A percentile compares a stretch with the other conserved stretches of the same genome.
Conservation (phyloP, 257 asterid species). For the Solanum etuberosum region DNA sequence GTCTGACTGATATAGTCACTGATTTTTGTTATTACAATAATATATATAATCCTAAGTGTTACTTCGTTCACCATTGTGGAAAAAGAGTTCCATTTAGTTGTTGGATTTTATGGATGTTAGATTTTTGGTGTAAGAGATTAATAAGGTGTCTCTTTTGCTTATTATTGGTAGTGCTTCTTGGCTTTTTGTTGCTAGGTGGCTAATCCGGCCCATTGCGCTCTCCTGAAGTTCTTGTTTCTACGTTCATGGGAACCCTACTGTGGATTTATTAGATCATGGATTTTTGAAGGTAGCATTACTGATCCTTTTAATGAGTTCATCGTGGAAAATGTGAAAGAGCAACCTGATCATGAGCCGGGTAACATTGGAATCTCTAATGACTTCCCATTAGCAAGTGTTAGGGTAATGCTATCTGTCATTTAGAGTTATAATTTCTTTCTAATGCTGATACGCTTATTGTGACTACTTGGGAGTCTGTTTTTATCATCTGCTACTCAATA, state of each 20-base stretch:
- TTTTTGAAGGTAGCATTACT: conserved; percentile 64
- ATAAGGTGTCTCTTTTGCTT: not conserved
- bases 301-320: conserved; percentile 81
- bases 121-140: not conserved
- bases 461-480: conserved; percentile 9
- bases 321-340: conserved; percentile 42
- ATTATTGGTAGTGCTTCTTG: not conserved
- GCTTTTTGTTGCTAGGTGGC: conserved; percentile 45
- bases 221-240: conserved; percentile 81
- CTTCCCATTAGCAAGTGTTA: conserved; percentile 52
- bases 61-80: not conserved
- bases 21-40: not conserved
- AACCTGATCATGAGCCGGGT: conserved; percentile 18
- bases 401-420: conserved; percentile 41
- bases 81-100: not conserved
- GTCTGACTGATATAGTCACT: not conserved
- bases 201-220: conserved; percentile 68
- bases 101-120: not conserved
- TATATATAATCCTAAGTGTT: not conserved
- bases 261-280: conserved; percentile 88
- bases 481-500: conserved; percentile 12
- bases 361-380: conserved; percentile 24
- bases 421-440: conserved; percentile 1
- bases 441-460: conserved; percentile 5
- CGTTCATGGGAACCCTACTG: conserved; percentile 81